These are phyloP conservation scores for Sphagnum contortum DNA, from an alignment of 225 moss, liverwort and hornwort genomes.

Conservation along the genomic window DNA sequence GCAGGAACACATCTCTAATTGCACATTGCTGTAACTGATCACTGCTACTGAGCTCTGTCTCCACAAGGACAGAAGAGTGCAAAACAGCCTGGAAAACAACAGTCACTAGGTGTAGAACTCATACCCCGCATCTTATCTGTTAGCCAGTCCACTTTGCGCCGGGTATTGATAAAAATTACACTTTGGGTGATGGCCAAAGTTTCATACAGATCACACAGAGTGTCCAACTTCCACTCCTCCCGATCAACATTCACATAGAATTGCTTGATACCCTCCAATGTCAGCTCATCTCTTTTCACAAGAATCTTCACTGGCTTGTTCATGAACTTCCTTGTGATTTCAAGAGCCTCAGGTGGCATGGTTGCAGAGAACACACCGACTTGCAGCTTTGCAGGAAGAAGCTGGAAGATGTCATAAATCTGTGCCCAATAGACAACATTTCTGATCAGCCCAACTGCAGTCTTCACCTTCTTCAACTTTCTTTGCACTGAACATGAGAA, in stretches of 20 bases:
- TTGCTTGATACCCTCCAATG: slow-evolving; percentile 66
- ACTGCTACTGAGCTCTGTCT: no score
- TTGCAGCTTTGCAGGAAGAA: slow-evolving; percentile 55
- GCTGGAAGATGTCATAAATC: slow-evolving; percentile 68
- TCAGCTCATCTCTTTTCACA: slow-evolving; percentile 61
- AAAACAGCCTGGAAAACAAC: no score
- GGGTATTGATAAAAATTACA: slow-evolving; percentile 64
- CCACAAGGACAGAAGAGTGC: no score
- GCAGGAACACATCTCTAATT: no score
- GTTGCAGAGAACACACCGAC: slow-evolving; percentile 63
- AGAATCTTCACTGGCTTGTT: slow-evolving; percentile 63
- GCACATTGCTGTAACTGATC: no score
- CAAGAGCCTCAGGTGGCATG: slow-evolving; percentile 52
- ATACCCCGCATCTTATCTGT: slow-evolving; percentile 57
- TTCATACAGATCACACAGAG: slow-evolving; percentile 54
- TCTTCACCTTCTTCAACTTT: no score
- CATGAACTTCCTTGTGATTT: slow-evolving; percentile 69
- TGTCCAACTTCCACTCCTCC: slow-evolving; percentile 68
- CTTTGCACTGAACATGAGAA: not conserved
- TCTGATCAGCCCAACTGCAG: no score
- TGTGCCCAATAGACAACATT: slow-evolving; percentile 5
- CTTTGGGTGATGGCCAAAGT: slow-evolving; percentile 59
- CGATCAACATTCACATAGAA: slow-evolving; percentile 56
- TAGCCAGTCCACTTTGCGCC: slow-evolving; percentile 53
- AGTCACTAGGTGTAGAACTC: not conserved